Base-by-base conservation (phyloP, 192 early-diverging fungal species). In the Allomyces javanicus region DNA sequence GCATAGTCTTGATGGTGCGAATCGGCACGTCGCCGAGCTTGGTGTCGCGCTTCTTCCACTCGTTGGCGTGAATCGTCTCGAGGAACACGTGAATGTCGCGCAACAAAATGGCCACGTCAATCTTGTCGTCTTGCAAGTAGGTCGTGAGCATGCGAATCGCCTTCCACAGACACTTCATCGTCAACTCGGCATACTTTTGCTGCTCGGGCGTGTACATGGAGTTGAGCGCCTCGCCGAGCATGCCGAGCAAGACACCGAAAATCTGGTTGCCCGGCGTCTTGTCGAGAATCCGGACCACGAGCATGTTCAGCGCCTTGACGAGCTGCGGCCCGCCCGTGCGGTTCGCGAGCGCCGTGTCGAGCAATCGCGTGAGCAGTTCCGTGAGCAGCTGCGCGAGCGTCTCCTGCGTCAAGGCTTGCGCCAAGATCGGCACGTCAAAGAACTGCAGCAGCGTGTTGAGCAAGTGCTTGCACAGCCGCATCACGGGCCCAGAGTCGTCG, bases 131-230 rank as follows among this genome's bases (percentile, higher is more conserved):
- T 27, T 87, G 80, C 63, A 98, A 77, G 6, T 84, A 72, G 76
- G 96, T 97, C 25, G 94, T 87, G 40, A 96, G 71, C 64, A 21
- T 14, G 17, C 50, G 50, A 58, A 58, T 58, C 50, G 21, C 50
- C 68, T 94, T 93, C 96, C 96, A 99, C 61, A 99, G 68, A 65
- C 96, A 99, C 73, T 92, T 93, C 89, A 96, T 93, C 21, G 89
- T 84, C 40, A 96, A 73, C 70, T 97, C 92, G 27, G 85, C 88
- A 70, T 87, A 87, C 70, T 88, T 88, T 24, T 83, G 79, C 69
- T 89, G 74, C 21, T 79, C 70, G 17, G 70, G 40, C 3, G 72
- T 63, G 65, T 79, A 63, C 68, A 82, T 70, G 24, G 81, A 72
- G 66, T 82, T 65, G 62, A 77, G 67, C 65, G 78, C 78, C 63